Percentiles rank a stretch among this genome's conserved stretches.
phyloP scores from a whole-genome alignment of 2,329 filamentous ascomycete genomes.

The Cladosporium austrohemisphaericum region DNA sequence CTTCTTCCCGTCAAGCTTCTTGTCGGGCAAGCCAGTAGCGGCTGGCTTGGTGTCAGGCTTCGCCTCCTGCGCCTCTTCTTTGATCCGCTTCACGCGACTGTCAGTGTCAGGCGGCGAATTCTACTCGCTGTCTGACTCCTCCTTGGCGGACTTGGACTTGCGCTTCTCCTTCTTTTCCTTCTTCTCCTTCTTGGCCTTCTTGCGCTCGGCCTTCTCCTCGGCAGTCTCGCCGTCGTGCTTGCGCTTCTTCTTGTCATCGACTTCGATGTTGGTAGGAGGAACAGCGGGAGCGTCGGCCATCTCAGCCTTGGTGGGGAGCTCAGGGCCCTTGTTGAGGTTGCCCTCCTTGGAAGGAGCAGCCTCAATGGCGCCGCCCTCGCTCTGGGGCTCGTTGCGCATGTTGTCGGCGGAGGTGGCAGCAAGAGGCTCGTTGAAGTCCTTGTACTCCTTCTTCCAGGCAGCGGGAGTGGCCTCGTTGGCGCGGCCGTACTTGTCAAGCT shows the following conservation, averaged over 20 bases:
- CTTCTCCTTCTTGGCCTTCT: conserved; percentile 79
- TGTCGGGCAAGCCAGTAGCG: not conserved
- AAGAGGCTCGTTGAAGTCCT: conserved; percentile 67
- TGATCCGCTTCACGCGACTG: not conserved
- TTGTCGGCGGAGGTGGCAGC: conserved; percentile 17
- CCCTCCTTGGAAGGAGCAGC: conserved; percentile 35
- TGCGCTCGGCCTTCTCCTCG: conserved; percentile 28
- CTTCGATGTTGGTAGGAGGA: conserved; percentile 22
- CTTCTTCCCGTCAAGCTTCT: not conserved
- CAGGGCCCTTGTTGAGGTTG: conserved; percentile 32
- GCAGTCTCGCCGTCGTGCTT: conserved; percentile 45
- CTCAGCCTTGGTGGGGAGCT: conserved; percentile 40
- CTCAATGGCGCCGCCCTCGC: conserved; percentile 32
- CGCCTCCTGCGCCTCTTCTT: conserved; percentile 1
- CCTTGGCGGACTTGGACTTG: conserved; percentile 30
- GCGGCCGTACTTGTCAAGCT: conserved; percentile 95
- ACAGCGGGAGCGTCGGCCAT: conserved; percentile 30
- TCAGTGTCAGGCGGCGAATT: not conserved
- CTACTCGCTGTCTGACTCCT: conserved; percentile 40
- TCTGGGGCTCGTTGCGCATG: conserved; percentile 24
- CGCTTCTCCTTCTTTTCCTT: conserved; percentile 65
- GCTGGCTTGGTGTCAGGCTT: not conserved
- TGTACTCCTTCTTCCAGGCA: conserved; percentile 90
- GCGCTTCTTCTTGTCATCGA: conserved; percentile 44
- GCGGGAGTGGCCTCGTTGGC: conserved; percentile 88